Evolutionary conservation across 2,329 filamentous ascomycete genomes (phyloP), one percentile per base, ranked within the genome.

Genomic region (Sphaerulina populicola): DNA sequence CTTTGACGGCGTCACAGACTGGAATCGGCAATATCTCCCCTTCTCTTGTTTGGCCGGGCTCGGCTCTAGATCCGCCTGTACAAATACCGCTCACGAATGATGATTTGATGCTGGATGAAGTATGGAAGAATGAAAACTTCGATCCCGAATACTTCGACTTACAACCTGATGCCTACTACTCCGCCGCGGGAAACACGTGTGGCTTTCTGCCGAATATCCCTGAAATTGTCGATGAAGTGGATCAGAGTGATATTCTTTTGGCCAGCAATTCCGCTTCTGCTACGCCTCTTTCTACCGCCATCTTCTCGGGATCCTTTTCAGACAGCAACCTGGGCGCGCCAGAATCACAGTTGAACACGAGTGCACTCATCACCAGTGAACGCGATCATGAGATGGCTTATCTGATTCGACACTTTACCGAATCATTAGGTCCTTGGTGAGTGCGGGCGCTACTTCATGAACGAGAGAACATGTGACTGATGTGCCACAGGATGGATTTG

Each of bases 351-450:
- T 43, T 62, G 8, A 59, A 63, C 11, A 66, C 64, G 11, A 65
- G 62, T 36, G 62, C 62, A n/a, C 54, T 65, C 7, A 63, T 66
- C n/a, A 62, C 60, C 38, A 62, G 64, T 41, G 64, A 65, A 36
- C 53, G 62, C 12, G 77, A 81, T 46, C 75, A 78, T 55, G 78
- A 82, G 59, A 72, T 78, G 51, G 75, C 78, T n/a, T 82, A 78
- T 58, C 69, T 82, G 1, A 67, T 82, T 44, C 69, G 79, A 23
- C 78, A 81, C 64, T 82, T 80, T 60, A 76, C 77, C 2, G 78
- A 82, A 64, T 74, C 73, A 0, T 73, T 79, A 21, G 79, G 78
- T 6, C 75, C 77, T 57, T 82, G 80, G 79, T 62, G 51, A 31
- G 55, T 49, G 1, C 6, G 12, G 10, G 6, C 14, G 7, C 30